Conservation (phyloP, 108 stramenopile species). For the Cyclotella cryptica region DNA sequence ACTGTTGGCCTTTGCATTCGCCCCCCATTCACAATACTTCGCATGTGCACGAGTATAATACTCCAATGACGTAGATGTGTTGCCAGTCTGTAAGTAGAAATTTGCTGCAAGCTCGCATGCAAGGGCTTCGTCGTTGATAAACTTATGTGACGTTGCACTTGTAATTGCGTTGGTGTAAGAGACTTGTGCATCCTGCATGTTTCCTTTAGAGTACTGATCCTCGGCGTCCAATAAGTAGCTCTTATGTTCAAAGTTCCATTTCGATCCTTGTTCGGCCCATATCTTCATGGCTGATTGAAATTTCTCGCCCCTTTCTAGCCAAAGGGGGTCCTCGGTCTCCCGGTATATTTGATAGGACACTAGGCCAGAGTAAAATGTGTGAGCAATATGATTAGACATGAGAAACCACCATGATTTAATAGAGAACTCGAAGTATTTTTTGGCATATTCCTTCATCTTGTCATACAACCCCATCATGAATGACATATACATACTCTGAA, state of each 20-base stretch:
- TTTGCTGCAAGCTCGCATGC: background rate
- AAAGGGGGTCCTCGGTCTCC: background rate
- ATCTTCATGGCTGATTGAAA: background rate
- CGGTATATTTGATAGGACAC: background rate
- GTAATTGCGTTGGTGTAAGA: background rate
- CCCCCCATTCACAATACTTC: slow-evolving; percentile 11
- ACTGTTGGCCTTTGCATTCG: background rate
- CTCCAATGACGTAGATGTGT: background rate
- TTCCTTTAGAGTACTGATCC: background rate
- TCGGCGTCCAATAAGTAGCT: background rate
- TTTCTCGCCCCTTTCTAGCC: background rate
- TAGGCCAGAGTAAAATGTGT: background rate
- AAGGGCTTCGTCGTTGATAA: slow-evolving; percentile 11
- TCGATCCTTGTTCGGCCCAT: background rate
- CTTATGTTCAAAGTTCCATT: slow-evolving; percentile 3
- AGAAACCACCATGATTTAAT: background rate
- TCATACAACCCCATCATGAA: background rate
- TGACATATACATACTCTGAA: background rate
- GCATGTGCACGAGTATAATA: background rate
- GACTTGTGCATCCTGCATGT: slow-evolving; percentile 2
- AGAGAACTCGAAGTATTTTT: slow-evolving; percentile 1
- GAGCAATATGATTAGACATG: background rate
- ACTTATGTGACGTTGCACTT: background rate
- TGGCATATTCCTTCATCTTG: background rate
- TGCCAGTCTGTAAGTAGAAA: background rate